Evolutionary conservation across 2,329 filamentous ascomycete species (phyloP).

Genomic region (Diaporthe vexans): DNA sequence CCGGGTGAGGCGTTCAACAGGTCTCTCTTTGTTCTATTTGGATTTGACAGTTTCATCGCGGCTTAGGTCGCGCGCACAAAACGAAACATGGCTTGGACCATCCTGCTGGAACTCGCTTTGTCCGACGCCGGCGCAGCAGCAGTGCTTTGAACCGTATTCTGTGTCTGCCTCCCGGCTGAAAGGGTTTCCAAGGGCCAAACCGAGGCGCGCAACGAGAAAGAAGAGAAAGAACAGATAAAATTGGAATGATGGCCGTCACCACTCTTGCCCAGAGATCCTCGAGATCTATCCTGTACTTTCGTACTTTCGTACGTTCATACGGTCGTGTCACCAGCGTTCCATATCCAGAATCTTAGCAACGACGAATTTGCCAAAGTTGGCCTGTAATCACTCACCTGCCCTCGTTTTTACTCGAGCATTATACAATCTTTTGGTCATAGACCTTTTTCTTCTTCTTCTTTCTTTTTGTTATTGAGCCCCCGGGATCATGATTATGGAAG

Average conservation of each 20-base stretch:
- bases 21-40: conserved; percentile 27
- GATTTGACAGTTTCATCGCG: conserved; percentile 26
- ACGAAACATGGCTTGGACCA: conserved; percentile 34
- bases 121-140: conserved; percentile 1
- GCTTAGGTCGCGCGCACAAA: conserved; percentile 25
- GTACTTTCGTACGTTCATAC: conserved; percentile 15
- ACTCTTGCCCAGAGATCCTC: not conserved
- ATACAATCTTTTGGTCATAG: not conserved
- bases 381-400: not conserved
- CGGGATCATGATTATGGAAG: conserved; percentile 47
- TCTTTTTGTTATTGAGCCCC: not conserved
- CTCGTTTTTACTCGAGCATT: not conserved
- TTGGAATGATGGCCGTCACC: conserved; percentile 24
- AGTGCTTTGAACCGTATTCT: conserved; percentile 27
- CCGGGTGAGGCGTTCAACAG: conserved; percentile 25
- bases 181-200: conserved; percentile 9
- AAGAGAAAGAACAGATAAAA: conserved; percentile 31
- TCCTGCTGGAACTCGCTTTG: conserved; percentile 30
- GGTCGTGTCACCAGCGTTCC: conserved; percentile 6
- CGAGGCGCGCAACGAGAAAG: conserved; percentile 15
- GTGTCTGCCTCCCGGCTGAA: conserved; percentile 17
- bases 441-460: not conserved
- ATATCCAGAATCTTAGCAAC: conserved; percentile 10
- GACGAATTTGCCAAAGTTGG: conserved; percentile 8
- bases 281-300: conserved; percentile 20